Evolutionary conservation across 169 alveolate species (phyloP), one percentile per base, ranked within the genome.

Genomic region (Cryptosporidium canis): DNA sequence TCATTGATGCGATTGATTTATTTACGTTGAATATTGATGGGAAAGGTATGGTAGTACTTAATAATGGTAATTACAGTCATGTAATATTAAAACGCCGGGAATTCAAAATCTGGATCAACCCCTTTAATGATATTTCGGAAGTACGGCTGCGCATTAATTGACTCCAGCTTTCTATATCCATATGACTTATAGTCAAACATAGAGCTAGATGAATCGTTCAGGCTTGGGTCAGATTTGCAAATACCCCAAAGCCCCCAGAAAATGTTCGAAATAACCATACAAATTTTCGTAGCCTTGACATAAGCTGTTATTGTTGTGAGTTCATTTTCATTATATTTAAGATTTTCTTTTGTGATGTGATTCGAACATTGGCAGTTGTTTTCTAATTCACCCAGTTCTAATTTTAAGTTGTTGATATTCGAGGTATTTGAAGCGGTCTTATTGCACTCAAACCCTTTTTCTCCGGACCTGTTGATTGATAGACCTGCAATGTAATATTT

Each of bases 161-260:
- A 77, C 45, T 43, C 55, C 21, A 77, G 64, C 24, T 61, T 77
- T 45, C 48, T 77, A 16, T 58, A 77, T 21, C 65, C 87, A 61
- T 77, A 77, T 31, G 72, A 39, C 16, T 24, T 45, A 12, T 77
- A 77, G 35, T 77, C 87, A 16, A 77, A 77, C 7, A 1, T 14
- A 7, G 41, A 16, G 29, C n/a, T 61, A 61, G 68, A 61, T 5
- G 37, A 18, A 21, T 51, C 9, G 21, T 43, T 67, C 24, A 16
- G 24, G 11, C 58, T 21, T 16, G 35, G n/a, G n/a, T 77, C 87
- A 9, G 87, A 77, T 21, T 77, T 77, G 12, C 87, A 77, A 77
- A 77, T 77, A 16, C 48, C 87, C 87, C 87, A 77, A 18, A 77
- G 45, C 11, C 87, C 87, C 87, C 87, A 77, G 27, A 56, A 77